Evolutionary conservation across 31 red algal genomes (phyloP).

Genomic region (Bonnemaisonia californica): DNA sequence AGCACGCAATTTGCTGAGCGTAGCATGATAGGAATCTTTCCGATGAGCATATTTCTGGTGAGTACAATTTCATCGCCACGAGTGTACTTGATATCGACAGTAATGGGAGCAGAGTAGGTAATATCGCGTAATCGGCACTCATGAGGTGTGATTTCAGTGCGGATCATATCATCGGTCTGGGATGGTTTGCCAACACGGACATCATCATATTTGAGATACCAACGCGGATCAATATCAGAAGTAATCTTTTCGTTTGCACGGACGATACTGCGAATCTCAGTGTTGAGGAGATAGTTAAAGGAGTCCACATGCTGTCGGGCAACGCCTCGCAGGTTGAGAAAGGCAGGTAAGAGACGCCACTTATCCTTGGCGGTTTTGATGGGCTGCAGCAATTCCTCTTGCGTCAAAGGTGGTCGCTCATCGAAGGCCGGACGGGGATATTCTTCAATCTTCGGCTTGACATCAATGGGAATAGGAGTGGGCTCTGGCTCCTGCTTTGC

Average conservation of each 20-base stretch:
- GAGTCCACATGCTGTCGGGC: conserved; percentile 92
- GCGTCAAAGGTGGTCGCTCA: not conserved
- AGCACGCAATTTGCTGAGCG: conserved; percentile 76
- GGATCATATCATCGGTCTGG: conserved; percentile 76
- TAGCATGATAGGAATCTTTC: conserved; percentile 95
- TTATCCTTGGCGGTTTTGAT: conserved; percentile 72
- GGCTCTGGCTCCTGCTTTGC: not conserved
- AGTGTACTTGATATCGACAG: conserved; percentile 86
- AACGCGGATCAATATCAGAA: conserved; percentile 75
- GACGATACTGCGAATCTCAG: conserved; percentile 84
- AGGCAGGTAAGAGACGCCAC: conserved; percentile 66
- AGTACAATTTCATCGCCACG: conserved; percentile 70
- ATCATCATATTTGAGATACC: conserved; percentile 78
- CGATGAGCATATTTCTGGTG: conserved; percentile 64
- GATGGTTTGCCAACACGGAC: conserved; percentile 75
- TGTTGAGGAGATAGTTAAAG: conserved; percentile 88
- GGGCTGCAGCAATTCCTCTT: conserved; percentile 31
- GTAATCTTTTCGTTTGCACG: conserved; percentile 80
- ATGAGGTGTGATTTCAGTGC: conserved; percentile 79
- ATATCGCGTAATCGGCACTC: conserved; percentile 90
- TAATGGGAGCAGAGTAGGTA: conserved; percentile 91
- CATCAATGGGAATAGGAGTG: not conserved
- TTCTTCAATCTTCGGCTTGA: not conserved
- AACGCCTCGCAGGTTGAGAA: conserved; percentile 73
- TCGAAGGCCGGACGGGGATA: not conserved